Conservation (phyloP, 345 rosid genomes). For the Citrus unshiu region DNA sequence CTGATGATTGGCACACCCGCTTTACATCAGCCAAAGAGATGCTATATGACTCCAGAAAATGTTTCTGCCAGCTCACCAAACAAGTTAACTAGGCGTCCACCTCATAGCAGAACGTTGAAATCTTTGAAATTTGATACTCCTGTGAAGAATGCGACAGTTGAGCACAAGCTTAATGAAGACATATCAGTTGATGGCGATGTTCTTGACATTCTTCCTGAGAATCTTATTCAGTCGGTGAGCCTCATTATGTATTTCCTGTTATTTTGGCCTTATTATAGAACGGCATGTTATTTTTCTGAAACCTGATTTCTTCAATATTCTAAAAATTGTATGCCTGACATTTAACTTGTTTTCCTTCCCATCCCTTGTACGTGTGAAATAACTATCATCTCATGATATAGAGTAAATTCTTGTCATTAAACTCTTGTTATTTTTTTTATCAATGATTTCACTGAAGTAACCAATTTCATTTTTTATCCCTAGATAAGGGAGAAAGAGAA, state of each 20-base stretch:
- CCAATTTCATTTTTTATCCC: conserved; percentile 9
- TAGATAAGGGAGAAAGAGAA: conserved; percentile 79
- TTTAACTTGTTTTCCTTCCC: background rate
- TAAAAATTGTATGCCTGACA: background rate
- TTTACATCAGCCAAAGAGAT: conserved; percentile 42
- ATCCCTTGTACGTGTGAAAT: background rate
- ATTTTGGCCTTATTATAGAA: background rate
- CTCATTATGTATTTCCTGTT: background rate
- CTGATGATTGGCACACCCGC: conserved; percentile 45
- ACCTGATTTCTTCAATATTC: background rate
- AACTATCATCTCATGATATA: background rate
- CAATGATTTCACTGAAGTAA: background rate
- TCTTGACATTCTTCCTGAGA: conserved; percentile 47
- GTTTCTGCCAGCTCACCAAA: conserved; percentile 28
- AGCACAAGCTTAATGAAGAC: conserved; percentile 21
- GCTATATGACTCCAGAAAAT: conserved; percentile 50
- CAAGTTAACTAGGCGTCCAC: conserved; percentile 63
- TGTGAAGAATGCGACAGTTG: conserved; percentile 22
- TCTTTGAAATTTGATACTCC: conserved; percentile 61
- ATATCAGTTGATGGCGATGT: conserved; percentile 39
- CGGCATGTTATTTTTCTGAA: background rate
- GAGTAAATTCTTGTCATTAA: background rate
- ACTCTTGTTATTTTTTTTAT: background rate
- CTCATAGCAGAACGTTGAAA: conserved; percentile 47
- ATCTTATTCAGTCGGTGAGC: conserved; percentile 63